phyloP scores from a whole-genome alignment of 495 filamentous ascomycete species.

The Daldinia caldariorum region DNA sequence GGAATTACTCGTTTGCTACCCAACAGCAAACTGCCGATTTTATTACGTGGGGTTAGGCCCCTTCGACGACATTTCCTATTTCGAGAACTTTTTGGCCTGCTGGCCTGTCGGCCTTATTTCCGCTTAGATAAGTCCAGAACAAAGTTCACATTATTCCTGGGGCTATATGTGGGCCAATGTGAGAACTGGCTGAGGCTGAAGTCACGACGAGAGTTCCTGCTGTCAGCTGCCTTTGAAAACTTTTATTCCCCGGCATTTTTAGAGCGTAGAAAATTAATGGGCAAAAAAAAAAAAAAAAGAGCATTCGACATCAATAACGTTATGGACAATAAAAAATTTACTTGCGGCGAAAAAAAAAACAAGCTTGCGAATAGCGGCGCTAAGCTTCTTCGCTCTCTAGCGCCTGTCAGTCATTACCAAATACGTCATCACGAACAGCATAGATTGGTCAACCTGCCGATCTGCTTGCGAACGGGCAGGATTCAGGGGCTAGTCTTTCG shows the following conservation, averaged over 20 bases:
- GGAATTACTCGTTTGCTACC: slow-evolving; percentile 39
- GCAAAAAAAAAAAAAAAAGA: not conserved
- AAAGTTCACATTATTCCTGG: not conserved
- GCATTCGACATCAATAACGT: slow-evolving; percentile 1
- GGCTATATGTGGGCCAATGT: slow-evolving; percentile 21
- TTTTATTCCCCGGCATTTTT: not conserved
- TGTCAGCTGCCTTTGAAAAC: not conserved
- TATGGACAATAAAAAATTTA: slow-evolving; percentile 16
- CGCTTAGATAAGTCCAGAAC: slow-evolving; percentile 21
- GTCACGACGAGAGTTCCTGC: not conserved
- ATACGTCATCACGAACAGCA: slow-evolving; percentile 33
- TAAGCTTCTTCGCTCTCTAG: slow-evolving; percentile 37
- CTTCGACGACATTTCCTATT: not conserved
- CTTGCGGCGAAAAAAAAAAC: slow-evolving; percentile 41
- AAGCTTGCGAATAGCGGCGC: slow-evolving; percentile 20
- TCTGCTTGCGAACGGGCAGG: slow-evolving; percentile 5
- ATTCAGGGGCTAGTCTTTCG: slow-evolving; percentile 27
- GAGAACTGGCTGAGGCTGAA: slow-evolving; percentile 13
- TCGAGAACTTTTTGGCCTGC: slow-evolving; percentile 14
- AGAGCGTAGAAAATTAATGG: not conserved
- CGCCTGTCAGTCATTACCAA: slow-evolving; percentile 22
- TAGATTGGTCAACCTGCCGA: not conserved
- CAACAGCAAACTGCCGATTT: slow-evolving; percentile 40
- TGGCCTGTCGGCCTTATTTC: slow-evolving; percentile 15
- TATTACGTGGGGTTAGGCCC: slow-evolving; percentile 35